Conservation (phyloP, 1,284 basidiomycete species). For the Leccinum pachyderme region DNA sequence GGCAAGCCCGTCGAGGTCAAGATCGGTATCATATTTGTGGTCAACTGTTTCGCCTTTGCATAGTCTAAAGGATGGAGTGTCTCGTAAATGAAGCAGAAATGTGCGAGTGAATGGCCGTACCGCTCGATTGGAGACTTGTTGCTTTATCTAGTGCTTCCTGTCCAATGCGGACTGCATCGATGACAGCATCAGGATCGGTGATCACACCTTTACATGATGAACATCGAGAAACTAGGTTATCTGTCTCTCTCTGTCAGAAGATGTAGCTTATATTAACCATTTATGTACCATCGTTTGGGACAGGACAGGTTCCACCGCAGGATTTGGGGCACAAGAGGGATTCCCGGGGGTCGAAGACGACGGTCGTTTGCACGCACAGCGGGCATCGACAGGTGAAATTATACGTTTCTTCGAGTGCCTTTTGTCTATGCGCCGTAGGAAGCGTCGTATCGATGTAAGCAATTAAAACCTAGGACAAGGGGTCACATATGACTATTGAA, state of each 20-base stretch:
- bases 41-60: slow-evolving; percentile 55
- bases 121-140: slow-evolving; percentile 52
- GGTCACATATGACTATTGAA: neutral
- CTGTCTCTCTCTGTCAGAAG: slow-evolving; percentile 31
- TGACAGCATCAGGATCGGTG: slow-evolving; percentile 27
- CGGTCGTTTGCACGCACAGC: slow-evolving; percentile 47
- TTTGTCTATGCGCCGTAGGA: slow-evolving; percentile 56
- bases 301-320: slow-evolving; percentile 59
- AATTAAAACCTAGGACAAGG: slow-evolving; percentile 50
- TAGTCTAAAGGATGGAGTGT: slow-evolving; percentile 43
- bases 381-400: slow-evolving; percentile 76
- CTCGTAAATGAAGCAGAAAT: neutral
- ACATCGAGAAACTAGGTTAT: slow-evolving; percentile 51
- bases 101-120: slow-evolving; percentile 37
- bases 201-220: slow-evolving; percentile 54
- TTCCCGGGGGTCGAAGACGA: slow-evolving; percentile 63
- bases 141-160: slow-evolving; percentile 73
- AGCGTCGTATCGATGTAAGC: slow-evolving; percentile 86
- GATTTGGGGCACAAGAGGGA: slow-evolving; percentile 63
- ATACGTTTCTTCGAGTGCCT: slow-evolving; percentile 70
- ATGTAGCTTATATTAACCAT: slow-evolving; percentile 11
- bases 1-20: slow-evolving; percentile 53
- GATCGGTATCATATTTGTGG: slow-evolving; percentile 63
- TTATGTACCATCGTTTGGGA: slow-evolving; percentile 56
- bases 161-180: slow-evolving; percentile 59